phyloP scores from a whole-genome alignment of 1,139 yeast species.

The Arxiozyma telluris region DNA sequence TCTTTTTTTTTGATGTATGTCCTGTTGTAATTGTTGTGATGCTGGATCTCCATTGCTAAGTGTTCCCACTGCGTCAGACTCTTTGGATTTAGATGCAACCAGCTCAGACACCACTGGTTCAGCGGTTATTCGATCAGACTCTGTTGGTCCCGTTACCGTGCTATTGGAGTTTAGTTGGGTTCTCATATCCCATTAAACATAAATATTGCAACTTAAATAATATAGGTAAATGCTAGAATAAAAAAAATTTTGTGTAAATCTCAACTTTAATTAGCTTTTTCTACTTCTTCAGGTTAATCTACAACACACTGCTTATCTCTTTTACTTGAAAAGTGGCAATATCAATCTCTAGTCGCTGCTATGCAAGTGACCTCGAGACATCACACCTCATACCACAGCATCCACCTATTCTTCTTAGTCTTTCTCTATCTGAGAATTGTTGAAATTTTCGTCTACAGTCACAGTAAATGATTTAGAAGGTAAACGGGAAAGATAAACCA shows the following conservation, averaged over 20 bases:
- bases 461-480: too few species aligned
- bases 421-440: background rate
- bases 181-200: background rate
- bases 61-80: background rate
- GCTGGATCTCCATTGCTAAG: background rate
- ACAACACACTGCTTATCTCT: background rate
- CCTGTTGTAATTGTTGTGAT: background rate
- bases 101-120: background rate
- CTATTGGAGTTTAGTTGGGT: background rate
- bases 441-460: background rate
- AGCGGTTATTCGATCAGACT: too few species aligned
- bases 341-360: background rate
- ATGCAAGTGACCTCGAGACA: background rate
- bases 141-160: too few species aligned
- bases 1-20: background rate
- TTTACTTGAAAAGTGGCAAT: background rate
- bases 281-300: too few species aligned
- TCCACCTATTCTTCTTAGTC: background rate
- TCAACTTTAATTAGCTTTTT: too few species aligned
- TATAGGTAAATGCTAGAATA: background rate
- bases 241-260: background rate
- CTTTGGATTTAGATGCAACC: background rate
- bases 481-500: too few species aligned
- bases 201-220: too few species aligned
- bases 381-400: background rate